phyloP scores from a whole-genome alignment of 2,329 filamentous ascomycete species.

The Sporothrix globosa region DNA sequence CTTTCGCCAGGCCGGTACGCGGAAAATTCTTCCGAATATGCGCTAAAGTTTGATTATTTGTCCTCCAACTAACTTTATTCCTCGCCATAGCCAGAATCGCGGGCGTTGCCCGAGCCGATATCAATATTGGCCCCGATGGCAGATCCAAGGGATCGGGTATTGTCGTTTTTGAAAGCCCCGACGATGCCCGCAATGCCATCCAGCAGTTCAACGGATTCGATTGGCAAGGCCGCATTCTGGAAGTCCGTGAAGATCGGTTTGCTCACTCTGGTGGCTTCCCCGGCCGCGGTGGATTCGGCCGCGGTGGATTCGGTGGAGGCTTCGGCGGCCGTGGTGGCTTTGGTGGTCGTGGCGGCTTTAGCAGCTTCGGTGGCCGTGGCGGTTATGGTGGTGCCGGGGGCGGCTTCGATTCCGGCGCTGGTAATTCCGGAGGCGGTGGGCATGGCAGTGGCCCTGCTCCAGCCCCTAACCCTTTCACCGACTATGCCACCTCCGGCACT shows the following conservation, averaged over 20 bases:
- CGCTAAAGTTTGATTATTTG: neutral
- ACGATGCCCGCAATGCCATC: slow-evolving; percentile 94
- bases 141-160: slow-evolving; percentile 96
- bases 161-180: slow-evolving; percentile 91
- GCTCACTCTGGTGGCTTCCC: slow-evolving; percentile 63
- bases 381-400: slow-evolving; percentile 62
- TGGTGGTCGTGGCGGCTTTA: slow-evolving; percentile 63
- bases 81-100: slow-evolving; percentile 63
- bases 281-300: slow-evolving; percentile 63
- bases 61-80: neutral
- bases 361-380: slow-evolving; percentile 53
- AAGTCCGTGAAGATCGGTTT: slow-evolving; percentile 95
- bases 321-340: slow-evolving; percentile 66
- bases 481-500: slow-evolving; percentile 83
- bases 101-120: slow-evolving; percentile 89
- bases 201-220: slow-evolving; percentile 98
- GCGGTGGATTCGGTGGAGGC: slow-evolving; percentile 58
- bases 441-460: slow-evolving; percentile 49
- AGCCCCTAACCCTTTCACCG: slow-evolving; percentile 85
- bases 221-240: slow-evolving; percentile 90
- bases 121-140: slow-evolving; percentile 88
- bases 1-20: slow-evolving; percentile 94
- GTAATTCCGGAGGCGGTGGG: slow-evolving; percentile 56
- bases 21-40: neutral
- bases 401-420: slow-evolving; percentile 49